Evolutionary conservation across 2,329 filamentous ascomycete genomes (phyloP).

Genomic region (Ambrosiella beaveri): DNA sequence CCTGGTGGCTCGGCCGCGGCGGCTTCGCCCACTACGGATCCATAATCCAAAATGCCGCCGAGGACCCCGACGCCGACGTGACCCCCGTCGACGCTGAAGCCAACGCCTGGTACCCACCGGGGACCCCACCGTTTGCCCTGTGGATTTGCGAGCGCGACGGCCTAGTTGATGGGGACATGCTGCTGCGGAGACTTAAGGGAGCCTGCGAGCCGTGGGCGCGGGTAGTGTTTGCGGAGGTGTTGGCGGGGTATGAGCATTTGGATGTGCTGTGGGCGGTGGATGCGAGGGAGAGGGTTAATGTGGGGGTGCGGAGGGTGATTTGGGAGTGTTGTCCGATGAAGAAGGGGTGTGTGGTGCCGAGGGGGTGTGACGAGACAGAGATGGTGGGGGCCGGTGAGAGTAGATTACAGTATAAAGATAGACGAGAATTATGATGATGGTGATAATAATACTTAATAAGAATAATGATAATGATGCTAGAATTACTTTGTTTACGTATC

Average conservation of each 20-base stretch:
- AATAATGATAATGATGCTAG: too few relatives aligned
- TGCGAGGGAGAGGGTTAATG: constrained; percentile 63
- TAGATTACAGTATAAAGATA: too few relatives aligned
- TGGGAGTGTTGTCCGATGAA: constrained; percentile 56
- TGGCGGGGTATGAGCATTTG: constrained; percentile 80
- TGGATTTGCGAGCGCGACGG: constrained; percentile 76
- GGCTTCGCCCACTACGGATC: constrained; percentile 69
- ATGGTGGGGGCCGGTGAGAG: too few relatives aligned
- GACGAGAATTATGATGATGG: too few relatives aligned
- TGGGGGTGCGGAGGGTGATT: constrained; percentile 61
- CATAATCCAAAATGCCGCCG: constrained; percentile 59
- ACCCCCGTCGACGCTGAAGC: constrained; percentile 13
- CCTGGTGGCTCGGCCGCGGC: constrained; percentile 85
- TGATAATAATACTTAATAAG: too few relatives aligned
- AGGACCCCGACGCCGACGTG: constrained; percentile 37
- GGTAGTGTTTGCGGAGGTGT: constrained; percentile 65
- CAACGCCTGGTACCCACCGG: constrained; percentile 59
- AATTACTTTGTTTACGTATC: too few relatives aligned
- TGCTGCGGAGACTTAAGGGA: constrained; percentile 56
- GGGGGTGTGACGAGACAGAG: not conserved
- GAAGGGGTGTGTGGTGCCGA: constrained; percentile 13
- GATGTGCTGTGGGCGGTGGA: constrained; percentile 95
- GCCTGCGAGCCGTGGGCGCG: constrained; percentile 67
- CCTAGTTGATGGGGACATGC: constrained; percentile 62
- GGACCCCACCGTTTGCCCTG: constrained; percentile 66